These are phyloP conservation scores for maize (Zea mays) DNA, from an alignment of 176 grass and related monocot genomes.

Conservation along the genomic window DNA sequence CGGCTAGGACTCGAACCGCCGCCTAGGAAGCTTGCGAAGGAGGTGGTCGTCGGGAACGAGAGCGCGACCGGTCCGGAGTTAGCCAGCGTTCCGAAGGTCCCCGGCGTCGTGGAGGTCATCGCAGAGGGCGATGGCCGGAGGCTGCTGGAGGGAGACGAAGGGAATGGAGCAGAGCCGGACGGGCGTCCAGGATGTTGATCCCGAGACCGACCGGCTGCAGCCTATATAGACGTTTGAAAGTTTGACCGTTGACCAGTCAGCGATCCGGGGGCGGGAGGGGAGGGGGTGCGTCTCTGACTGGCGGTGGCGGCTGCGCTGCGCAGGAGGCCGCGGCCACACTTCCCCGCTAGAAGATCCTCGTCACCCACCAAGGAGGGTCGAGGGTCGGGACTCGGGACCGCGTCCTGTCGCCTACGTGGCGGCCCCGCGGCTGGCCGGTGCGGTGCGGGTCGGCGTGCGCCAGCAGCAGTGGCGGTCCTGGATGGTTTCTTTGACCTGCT, in stretches of 20 bases:
- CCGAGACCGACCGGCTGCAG: conserved; percentile 10
- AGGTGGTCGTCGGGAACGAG: conserved; percentile 38
- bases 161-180: not conserved
- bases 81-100: conserved; percentile 30
- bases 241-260: conserved; percentile 80
- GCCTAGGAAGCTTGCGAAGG: conserved; percentile 40
- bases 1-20: not conserved
- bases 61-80: conserved; percentile 45
- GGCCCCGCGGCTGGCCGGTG: not conserved
- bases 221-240: conserved; percentile 59
- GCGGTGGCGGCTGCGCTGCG: conserved; percentile 31
- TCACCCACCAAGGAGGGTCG: conserved; percentile 26
- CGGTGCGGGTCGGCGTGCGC: conserved; percentile 7
- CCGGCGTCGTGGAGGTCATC: conserved; percentile 47
- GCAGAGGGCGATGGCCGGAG: not conserved
- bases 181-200: not conserved
- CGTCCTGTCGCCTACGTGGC: not conserved
- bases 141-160: not conserved
- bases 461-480: not conserved
- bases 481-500: conserved; percentile 61
- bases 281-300: conserved; percentile 42
- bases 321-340: not conserved
- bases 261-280: not conserved
- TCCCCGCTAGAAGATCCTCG: not conserved
- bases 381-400: not conserved